Base-by-base conservation (phyloP, 1,284 basidiomycete species). In the Ceratorhiza oryzae-sativae region DNA sequence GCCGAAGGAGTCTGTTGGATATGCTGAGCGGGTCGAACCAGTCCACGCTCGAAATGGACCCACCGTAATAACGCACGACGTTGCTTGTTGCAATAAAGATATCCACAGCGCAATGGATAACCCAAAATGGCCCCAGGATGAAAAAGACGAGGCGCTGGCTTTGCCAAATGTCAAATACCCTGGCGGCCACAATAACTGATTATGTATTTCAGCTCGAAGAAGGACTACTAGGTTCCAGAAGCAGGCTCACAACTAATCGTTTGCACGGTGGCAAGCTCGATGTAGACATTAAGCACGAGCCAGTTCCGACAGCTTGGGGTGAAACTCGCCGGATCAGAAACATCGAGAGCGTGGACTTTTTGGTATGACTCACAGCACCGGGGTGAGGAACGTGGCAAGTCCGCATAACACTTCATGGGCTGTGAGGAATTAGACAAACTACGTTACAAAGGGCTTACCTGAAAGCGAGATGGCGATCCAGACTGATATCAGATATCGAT, bases 101-200 rank as follows among this genome's bases (percentile, higher is more conserved):
- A 55, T 67, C 51, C 23, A 36, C 49, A 30, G 36, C 49, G 6
- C 49, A 27, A n/a, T 67, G 63, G 18, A 55, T 39, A 10, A 27
- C 15, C 63, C 63, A 67, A 23, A 67, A 39, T 5, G 27, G 32
- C 2, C 46, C 63, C 23, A 67, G 49, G 36, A 67, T 9, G n/a
- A 55, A 3, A 42, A 67, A 67, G 13, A 34, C 49, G 20, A 53
- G 25, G 18, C 63, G 48, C 6, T 67, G 51, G 34, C 25, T 45
- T 18, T 49, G 46, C 63, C 63, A 67, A 12, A 67, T 34, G 25
- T 48, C 63, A 25, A 55, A 67, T 1, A 55, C 63, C 15, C 63
- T 6, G 3, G 49, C 42, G 25, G 63, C 49, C 13, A 67, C 63
- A 1, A 67, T 49, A 36, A 67, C 63, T 67, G 15, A 3, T 23